These are phyloP conservation scores for Aspergillus conjunctus DNA, from an alignment of 495 filamentous ascomycete species.

Conservation along the genomic window DNA sequence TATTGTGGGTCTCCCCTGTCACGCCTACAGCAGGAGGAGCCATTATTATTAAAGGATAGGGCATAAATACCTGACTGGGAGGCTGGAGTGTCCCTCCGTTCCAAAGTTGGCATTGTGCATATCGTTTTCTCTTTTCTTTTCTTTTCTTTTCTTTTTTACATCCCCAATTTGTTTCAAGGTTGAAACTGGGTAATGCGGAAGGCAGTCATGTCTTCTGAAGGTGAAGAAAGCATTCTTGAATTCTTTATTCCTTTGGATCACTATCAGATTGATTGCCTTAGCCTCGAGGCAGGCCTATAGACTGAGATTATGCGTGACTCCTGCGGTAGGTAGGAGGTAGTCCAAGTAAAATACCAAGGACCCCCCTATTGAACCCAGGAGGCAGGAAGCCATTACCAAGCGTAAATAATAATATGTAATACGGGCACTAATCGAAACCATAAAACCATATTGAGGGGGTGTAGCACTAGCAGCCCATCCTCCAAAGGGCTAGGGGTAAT, in stretches of 20 bases:
- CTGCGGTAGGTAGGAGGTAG: background rate
- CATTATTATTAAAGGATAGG: no score
- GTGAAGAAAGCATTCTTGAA: background rate
- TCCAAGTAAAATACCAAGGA: background rate
- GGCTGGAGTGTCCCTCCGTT: constrained; percentile 1
- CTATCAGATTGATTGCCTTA: background rate
- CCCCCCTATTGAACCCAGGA: background rate
- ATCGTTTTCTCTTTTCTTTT: background rate
- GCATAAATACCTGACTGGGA: no score
- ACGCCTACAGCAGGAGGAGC: constrained; percentile 1
- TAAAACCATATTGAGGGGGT: no score
- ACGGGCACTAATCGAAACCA: constrained; percentile 4
- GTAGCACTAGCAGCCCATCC: constrained; percentile 24
- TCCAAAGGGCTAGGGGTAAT: constrained; percentile 22
- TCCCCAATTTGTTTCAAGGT: constrained; percentile 6
- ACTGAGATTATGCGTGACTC: constrained; percentile 2
- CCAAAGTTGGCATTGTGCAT: constrained; percentile 19
- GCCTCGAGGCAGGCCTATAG: background rate
- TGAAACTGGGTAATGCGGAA: background rate
- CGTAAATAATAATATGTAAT: constrained; percentile 9
- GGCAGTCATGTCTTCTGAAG: background rate
- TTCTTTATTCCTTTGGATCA: background rate
- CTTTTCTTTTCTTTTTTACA: background rate
- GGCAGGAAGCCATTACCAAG: background rate
- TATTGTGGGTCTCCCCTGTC: constrained; percentile 9